Conservation (phyloP, 2,329 filamentous ascomycete genomes). For the Graphilbum ipis-grandicollis region DNA sequence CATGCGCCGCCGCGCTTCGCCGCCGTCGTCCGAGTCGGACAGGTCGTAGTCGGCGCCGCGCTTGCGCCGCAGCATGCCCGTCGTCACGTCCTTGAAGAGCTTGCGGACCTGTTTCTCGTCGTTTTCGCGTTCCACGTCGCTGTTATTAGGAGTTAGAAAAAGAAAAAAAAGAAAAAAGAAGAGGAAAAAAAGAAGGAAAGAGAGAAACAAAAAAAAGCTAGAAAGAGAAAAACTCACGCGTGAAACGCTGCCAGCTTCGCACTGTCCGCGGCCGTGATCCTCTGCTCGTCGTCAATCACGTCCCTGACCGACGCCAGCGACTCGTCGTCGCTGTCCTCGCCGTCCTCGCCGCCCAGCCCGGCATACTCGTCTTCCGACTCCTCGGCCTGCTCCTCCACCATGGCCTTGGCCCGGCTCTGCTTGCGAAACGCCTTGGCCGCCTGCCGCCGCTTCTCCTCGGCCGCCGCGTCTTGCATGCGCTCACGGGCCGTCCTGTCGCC, state of each 20-base stretch:
- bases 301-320: conserved; percentile 56
- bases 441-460: conserved; percentile 17
- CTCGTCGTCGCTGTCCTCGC: conserved; percentile 66
- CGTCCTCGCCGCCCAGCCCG: conserved; percentile 75
- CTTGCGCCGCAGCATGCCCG: conserved; percentile 70
- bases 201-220: background rate
- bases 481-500: conserved; percentile 9
- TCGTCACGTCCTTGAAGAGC: conserved; percentile 84
- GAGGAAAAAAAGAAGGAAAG: background rate
- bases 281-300: conserved; percentile 77
- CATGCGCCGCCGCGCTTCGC: conserved; percentile 57
- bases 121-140: conserved; percentile 58
- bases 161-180: background rate
- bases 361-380: conserved; percentile 98
- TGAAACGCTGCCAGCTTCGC: conserved; percentile 70
- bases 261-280: conserved; percentile 61
- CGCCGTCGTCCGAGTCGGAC: conserved; percentile 80
- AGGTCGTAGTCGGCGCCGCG: conserved; percentile 68
- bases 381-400: conserved; percentile 85
- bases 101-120: conserved; percentile 84
- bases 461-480: conserved; percentile 17
- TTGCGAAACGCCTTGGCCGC: conserved; percentile 42
- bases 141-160: conserved; percentile 15
- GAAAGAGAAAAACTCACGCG: conserved; percentile 46
- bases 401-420: conserved; percentile 69